Evolutionary conservation across 345 rosid genomes (phyloP).

Genomic region (Iberis pinnata): DNA sequence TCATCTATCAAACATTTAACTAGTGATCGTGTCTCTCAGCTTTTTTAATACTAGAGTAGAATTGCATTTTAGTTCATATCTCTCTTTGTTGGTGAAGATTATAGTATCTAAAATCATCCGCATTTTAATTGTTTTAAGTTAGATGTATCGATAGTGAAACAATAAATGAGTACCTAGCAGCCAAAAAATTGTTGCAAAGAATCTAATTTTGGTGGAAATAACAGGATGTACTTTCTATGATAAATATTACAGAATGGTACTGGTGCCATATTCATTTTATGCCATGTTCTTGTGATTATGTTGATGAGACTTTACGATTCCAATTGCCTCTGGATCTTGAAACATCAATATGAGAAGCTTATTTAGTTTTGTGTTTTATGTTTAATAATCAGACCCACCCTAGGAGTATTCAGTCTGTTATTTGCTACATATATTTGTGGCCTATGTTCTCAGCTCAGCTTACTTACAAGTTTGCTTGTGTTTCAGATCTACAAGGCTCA

Average conservation of each 20-base stretch:
- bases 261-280: neutral
- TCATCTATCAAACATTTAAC: neutral
- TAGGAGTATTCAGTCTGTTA: neutral
- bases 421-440: neutral
- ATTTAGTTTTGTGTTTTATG: neutral
- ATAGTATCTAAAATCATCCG: neutral
- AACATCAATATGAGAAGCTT: neutral
- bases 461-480: constrained; percentile 9
- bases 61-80: neutral
- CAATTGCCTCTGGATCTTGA: neutral
- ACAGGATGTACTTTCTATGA: too few species aligned
- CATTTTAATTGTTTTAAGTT: neutral
- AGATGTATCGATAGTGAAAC: neutral
- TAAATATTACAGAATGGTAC: neutral
- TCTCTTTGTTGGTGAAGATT: neutral
- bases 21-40: neutral
- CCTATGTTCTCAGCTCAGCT: neutral
- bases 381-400: neutral
- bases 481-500: constrained; percentile 82
- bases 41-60: neutral
- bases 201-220: too few species aligned
- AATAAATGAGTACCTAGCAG: too few species aligned
- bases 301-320: constrained; percentile 1
- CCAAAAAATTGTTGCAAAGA: neutral
- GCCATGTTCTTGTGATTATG: constrained; percentile 4